These are phyloP conservation scores for Avicennia marina DNA, from an alignment of 257 asterid species.

Conservation along the genomic window DNA sequence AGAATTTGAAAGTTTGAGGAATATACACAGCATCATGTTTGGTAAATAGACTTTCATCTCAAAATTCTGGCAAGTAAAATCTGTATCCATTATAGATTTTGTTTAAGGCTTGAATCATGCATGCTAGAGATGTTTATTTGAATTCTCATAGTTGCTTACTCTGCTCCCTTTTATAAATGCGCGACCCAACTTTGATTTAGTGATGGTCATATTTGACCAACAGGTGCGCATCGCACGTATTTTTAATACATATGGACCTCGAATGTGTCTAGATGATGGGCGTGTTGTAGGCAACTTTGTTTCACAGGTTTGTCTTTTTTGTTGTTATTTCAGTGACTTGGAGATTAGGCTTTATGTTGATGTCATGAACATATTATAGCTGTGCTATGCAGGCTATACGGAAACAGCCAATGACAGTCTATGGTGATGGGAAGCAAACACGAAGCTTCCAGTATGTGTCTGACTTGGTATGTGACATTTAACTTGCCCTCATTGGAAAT, in stretches of 20 bases:
- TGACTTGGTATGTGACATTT: conserved; percentile 71
- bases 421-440: conserved; percentile 96
- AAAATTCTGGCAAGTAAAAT: not conserved
- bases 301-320: conserved; percentile 63
- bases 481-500: conserved; percentile 1
- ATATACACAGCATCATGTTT: not conserved
- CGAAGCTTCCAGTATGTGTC: conserved; percentile 92
- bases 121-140: not conserved
- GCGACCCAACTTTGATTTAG: not conserved
- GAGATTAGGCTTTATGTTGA: conserved; percentile 16
- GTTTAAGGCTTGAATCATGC: not conserved
- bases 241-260: conserved; percentile 95
- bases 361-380: not conserved
- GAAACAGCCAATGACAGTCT: conserved; percentile 83
- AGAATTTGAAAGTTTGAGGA: not conserved
- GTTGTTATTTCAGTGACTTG: conserved; percentile 37
- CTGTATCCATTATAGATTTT: not conserved
- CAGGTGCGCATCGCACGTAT: conserved; percentile 98
- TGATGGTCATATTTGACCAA: not conserved
- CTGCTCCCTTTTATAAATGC: not conserved
- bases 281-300: conserved; percentile 99
- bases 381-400: conserved; percentile 63
- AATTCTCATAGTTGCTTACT: not conserved
- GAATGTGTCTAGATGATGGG: conserved; percentile 97
- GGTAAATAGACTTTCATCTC: not conserved